phyloP scores from a whole-genome alignment of 768 basidiomycete species.

The Calocera viscosa region DNA sequence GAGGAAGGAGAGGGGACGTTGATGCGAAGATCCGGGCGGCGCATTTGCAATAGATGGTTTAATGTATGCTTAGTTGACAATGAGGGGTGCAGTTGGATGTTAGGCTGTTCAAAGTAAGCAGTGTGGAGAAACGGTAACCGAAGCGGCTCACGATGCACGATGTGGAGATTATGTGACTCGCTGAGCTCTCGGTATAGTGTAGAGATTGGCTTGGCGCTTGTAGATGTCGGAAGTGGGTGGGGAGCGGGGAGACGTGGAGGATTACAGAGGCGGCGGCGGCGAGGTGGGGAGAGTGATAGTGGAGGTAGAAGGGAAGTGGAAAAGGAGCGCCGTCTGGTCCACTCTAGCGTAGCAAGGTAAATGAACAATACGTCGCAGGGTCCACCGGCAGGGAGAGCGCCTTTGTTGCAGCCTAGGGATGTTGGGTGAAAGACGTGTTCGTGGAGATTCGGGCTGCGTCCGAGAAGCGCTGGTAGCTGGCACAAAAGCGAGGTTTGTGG shows the following conservation, averaged over 20 bases:
- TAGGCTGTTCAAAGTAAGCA: background rate
- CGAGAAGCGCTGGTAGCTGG: background rate
- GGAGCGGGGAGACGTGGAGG: background rate
- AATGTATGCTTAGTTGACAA: background rate
- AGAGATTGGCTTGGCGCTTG: background rate
- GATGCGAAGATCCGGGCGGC: background rate
- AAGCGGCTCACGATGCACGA: background rate
- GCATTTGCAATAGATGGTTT: background rate
- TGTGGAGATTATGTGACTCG: background rate
- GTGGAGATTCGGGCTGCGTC: background rate
- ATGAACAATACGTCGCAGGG: background rate
- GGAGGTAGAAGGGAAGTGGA: background rate
- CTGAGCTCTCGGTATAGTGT: background rate
- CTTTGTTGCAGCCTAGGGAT: background rate
- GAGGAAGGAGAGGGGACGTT: background rate
- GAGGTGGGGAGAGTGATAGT: background rate
- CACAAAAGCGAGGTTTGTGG: background rate
- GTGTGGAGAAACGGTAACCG: background rate
- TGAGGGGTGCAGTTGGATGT: background rate
- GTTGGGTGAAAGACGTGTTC: background rate
- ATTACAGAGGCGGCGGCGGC: background rate
- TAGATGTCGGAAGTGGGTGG: too few relatives aligned
- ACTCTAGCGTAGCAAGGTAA: background rate
- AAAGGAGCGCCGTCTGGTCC: background rate
- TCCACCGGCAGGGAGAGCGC: background rate